These are phyloP conservation scores for Prunus davidiana DNA, from an alignment of 306 rosid species.

Conservation along the genomic window DNA sequence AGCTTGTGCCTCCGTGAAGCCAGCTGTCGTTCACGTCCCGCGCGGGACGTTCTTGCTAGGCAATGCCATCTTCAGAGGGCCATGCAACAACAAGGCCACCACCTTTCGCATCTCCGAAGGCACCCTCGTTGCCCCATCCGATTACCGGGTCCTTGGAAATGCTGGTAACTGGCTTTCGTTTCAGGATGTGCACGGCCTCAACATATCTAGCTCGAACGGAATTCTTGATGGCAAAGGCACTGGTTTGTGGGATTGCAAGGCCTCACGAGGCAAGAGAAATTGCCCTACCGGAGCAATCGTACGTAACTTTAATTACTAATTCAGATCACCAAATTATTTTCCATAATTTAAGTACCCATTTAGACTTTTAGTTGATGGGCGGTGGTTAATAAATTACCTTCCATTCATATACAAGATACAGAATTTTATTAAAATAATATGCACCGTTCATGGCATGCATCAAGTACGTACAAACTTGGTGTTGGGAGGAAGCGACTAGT, in stretches of 20 bases:
- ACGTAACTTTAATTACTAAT: background rate
- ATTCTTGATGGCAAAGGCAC: conserved; percentile 48
- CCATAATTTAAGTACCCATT: no score
- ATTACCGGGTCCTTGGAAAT: conserved; percentile 37
- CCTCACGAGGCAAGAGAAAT: conserved; percentile 19
- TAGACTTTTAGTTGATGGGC: no score
- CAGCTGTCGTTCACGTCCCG: conserved; percentile 39
- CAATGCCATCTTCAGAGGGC: conserved; percentile 33
- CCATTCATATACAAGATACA: no score
- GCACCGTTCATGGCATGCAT: no score
- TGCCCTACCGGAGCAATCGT: conserved; percentile 59
- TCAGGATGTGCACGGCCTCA: conserved; percentile 31
- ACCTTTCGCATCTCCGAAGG: conserved; percentile 32
- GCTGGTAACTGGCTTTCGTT: conserved; percentile 38
- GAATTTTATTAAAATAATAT: no score
- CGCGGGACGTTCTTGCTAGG: conserved; percentile 34
- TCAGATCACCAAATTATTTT: background rate
- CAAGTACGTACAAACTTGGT: no score
- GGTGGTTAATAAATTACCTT: no score
- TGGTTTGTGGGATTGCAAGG: conserved; percentile 47
- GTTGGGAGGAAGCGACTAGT: no score
- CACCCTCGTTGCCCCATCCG: conserved; percentile 41
- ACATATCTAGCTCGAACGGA: conserved; percentile 30
- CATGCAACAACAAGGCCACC: conserved; percentile 35
- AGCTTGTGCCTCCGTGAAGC: conserved; percentile 39